Base-by-base conservation (phyloP, 2,329 filamentous ascomycete genomes). In the Colletotrichum trifolii region DNA sequence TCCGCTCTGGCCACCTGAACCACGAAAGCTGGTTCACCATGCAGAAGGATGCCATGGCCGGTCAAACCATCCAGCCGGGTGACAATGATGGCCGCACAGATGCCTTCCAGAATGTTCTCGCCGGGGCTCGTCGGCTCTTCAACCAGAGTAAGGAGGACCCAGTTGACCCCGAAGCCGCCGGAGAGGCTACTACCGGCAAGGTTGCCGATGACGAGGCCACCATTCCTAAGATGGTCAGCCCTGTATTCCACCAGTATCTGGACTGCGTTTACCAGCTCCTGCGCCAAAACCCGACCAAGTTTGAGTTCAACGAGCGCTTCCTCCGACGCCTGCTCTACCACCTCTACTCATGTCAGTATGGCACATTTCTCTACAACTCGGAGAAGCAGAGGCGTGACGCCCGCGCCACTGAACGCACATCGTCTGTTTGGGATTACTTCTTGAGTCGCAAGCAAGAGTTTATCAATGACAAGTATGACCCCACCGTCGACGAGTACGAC, bases 371-470 rank as follows among this genome's bases (percentile, higher is more conserved):
- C 6, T 97, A 92, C 78, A 97, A 99, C 79, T 96, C 89, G 60
- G 96, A 99, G 76, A 96, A 94, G 73, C 92, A 97, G 72, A 89
- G 96, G 4, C 81, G 87, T 13, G 91, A 96, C 47, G 85, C 87
- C 25, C 84, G 83, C 35, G 89, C 92, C 1, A 81, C 83, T 43
- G 89, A 94, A 71, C 85, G 87, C 58, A 97, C 94, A 4, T 85
- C 91, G 4, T 97, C 93, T 25, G 96, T 97, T 1, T 99, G 96
- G 96, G 91, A 96, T 70, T 97, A 98, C 75, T 98, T 99, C 77
- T 81, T 98, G 8, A 89, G 91, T 47, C 88, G 94, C 10, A 89
- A 87, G 69, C 82, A 87, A 17, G 92, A 97, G 72, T 99, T 98
- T 72, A 82, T 89, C 42, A 98, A 98, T 72, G 85, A 89, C 0